Evolutionary conservation across 768 basidiomycete species (phyloP), one percentile per base, ranked within the genome.

Genomic region (Kwoniella bestiolae): DNA sequence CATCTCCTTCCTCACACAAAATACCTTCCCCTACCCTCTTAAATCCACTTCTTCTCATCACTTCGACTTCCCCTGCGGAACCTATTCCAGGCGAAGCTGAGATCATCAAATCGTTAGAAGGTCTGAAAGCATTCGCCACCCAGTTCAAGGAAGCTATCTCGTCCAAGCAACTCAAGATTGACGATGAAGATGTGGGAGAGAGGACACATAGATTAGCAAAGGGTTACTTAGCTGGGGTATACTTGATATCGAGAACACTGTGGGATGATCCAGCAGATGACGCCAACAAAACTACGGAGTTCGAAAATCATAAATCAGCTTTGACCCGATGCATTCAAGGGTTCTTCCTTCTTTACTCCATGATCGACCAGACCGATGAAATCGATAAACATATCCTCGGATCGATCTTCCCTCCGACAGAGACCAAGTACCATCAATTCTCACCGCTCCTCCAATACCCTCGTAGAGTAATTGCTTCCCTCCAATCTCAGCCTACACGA

Each of bases 401-500:
- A 18, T 57, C 63, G 8, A 57, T 72, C 16, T 65, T 66, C 47
- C 49, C 57, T 7, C 29, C 62, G 11, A 34, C 29, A 18, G 46
- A 60, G 21, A 58, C 49, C 2, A 29, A 51, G 18, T 65, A 59
- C 49, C 12, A 62, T 28, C 38, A 50, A 32, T 46, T 69, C 26
- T 46, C 63, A 7, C 56, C 63, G 11, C 34, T 73, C n/a, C 53
- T 72, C 34, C n/a, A 26, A 16, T 38, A 63, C n/a, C 46, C 68
- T 12, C 32, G 65, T 18, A 26, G 58, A 11, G 45, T 69, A 29
- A 62, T 69, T 5, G n/a, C 41, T 1, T 18, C 28, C 3, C 52
- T 72, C 3, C 71, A 69, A 59, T 16, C 56, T 53, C 52, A 67
- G n/a, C 60, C 62, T 7, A 59, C 59, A 7, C 58, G 68, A 16